These are phyloP conservation scores for Austroboletus olivaceoglutinosus DNA, from an alignment of 1,284 basidiomycete genomes.

Conservation along the genomic window DNA sequence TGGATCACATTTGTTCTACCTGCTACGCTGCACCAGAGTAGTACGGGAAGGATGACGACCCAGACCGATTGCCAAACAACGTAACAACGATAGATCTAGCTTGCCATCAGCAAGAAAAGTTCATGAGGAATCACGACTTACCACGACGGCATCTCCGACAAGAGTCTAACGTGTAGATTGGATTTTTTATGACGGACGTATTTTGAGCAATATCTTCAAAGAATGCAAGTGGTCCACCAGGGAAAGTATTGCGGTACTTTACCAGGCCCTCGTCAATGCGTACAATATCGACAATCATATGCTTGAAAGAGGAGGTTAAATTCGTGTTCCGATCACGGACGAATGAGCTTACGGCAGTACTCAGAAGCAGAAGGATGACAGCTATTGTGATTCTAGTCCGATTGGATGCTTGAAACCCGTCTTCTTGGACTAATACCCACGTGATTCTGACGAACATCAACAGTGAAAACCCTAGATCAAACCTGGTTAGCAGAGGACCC, in stretches of 20 bases:
- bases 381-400: constrained; percentile 1
- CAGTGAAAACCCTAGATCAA: constrained; percentile 13
- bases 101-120: background rate
- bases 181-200: constrained; percentile 24
- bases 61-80: constrained; percentile 25
- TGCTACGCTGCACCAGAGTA: constrained; percentile 24
- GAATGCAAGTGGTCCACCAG: constrained; percentile 19
- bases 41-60: constrained; percentile 21
- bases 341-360: constrained; percentile 10
- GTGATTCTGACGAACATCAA: constrained; percentile 15
- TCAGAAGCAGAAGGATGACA: constrained; percentile 7
- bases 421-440: constrained; percentile 4
- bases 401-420: background rate
- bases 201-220: constrained; percentile 18
- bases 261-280: constrained; percentile 26
- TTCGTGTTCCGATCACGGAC: background rate
- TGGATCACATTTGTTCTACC: background rate
- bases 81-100: constrained; percentile 32
- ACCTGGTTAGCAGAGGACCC: background rate
- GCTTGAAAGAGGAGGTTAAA: constrained; percentile 7
- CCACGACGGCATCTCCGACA: constrained; percentile 19
- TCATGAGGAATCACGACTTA: constrained; percentile 2
- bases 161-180: constrained; percentile 23
- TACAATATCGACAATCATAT: constrained; percentile 22
- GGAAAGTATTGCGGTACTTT: constrained; percentile 14